Percentiles rank a stretch among this genome's conserved stretches.
phyloP scores from a whole-genome alignment of 1,284 basidiomycete species.

The Peniophora sp. region DNA sequence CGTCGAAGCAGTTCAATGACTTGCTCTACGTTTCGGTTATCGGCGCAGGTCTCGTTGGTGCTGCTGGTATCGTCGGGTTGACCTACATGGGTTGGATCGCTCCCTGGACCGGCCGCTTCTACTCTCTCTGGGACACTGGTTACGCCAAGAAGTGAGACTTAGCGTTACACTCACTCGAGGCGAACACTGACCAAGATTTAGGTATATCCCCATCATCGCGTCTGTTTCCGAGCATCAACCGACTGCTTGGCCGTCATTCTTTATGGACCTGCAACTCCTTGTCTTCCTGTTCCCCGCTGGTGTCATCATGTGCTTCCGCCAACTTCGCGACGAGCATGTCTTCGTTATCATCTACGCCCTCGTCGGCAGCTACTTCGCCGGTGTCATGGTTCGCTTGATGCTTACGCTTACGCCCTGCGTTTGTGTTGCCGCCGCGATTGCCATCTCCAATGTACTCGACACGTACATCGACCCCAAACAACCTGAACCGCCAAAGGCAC shows the following conservation, averaged over 20 bases:
- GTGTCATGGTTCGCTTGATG: conserved; percentile 98
- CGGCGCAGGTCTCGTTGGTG: conserved; percentile 66
- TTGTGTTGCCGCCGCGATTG: conserved; percentile 87
- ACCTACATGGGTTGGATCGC: conserved; percentile 96
- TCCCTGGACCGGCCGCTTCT: conserved; percentile 99
- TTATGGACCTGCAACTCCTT: conserved; percentile 98
- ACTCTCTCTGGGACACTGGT: conserved; percentile 98
- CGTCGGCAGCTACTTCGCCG: conserved; percentile 96
- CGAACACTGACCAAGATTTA: conserved; percentile 20
- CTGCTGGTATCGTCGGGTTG: conserved; percentile 65
- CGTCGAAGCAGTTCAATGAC: conserved; percentile 88
- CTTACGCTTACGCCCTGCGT: conserved; percentile 88
- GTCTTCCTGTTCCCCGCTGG: conserved; percentile 98
- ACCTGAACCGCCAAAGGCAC: conserved; percentile 34
- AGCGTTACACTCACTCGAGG: neutral
- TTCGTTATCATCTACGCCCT: conserved; percentile 99
- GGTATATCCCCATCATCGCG: conserved; percentile 96
- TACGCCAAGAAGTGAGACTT: conserved; percentile 87
- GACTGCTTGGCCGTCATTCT: conserved; percentile 99
- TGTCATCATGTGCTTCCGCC: conserved; percentile 88
- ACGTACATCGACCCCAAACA: conserved; percentile 77
- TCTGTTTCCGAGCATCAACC: conserved; percentile 99
- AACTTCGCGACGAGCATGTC: conserved; percentile 93
- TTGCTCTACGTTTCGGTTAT: conserved; percentile 70
- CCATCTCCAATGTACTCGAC: conserved; percentile 84